Percentiles rank a stretch among this genome's conserved stretches.
phyloP scores from a whole-genome alignment of 2,329 filamentous ascomycete species.

The Talaromyces sp. region DNA sequence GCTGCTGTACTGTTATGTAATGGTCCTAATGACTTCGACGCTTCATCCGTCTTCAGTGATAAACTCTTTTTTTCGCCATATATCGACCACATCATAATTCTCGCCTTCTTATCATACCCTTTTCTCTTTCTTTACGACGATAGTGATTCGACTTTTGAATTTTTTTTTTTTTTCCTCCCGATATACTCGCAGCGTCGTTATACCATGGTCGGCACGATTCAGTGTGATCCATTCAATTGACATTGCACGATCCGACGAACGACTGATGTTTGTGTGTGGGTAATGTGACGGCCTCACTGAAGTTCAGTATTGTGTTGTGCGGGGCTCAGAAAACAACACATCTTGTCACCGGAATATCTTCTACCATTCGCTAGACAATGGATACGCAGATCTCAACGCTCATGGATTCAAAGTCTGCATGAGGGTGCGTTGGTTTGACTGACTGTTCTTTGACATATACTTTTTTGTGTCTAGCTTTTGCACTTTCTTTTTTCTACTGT shows the following conservation, averaged over 20 bases:
- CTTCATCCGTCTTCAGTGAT: conserved; percentile 2
- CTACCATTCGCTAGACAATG: background rate
- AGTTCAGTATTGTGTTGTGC: background rate
- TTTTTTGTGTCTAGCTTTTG: background rate
- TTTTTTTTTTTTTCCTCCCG: conserved; percentile 6
- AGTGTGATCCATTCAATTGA: conserved; percentile 12
- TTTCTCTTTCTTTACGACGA: conserved; percentile 7
- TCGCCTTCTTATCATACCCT: conserved; percentile 10
- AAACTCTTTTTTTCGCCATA: background rate
- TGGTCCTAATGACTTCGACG: conserved; percentile 3
- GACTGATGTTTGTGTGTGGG: background rate
- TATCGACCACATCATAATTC: conserved; percentile 6
- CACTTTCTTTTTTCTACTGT: background rate
- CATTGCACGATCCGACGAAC: conserved; percentile 8
- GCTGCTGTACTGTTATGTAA: conserved; percentile 96
- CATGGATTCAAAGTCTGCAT: background rate
- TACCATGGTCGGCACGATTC: background rate
- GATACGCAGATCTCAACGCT: background rate
- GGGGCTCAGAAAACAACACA: background rate
- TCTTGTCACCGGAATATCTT: background rate
- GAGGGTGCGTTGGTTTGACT: conserved; percentile 6
- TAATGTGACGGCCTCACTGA: background rate
- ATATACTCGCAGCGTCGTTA: background rate
- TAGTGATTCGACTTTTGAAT: background rate
- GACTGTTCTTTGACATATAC: conserved; percentile 5